Evolutionary conservation across 192 early-diverging fungal genomes (phyloP).

Genomic region (Chytriomyces confervae): DNA sequence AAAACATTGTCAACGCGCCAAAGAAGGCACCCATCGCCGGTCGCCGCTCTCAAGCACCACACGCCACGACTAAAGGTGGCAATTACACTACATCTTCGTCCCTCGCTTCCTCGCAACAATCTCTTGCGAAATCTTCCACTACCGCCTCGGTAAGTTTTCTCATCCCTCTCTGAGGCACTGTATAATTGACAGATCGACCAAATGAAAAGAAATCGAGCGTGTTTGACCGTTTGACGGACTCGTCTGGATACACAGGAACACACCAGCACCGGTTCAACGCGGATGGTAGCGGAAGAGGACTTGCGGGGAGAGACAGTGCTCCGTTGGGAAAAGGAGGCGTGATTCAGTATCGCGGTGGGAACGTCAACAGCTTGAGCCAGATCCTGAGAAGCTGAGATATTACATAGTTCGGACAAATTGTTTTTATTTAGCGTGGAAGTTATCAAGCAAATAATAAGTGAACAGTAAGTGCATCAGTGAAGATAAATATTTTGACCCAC

Average conservation of each 20-base stretch:
- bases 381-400: slow-evolving; percentile 47
- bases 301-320: slow-evolving; percentile 51
- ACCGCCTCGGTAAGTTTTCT: neutral
- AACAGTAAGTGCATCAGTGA: neutral
- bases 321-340: slow-evolving; percentile 37
- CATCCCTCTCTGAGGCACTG: no score
- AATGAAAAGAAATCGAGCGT: slow-evolving; percentile 36
- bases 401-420: neutral
- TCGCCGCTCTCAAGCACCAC: slow-evolving; percentile 4
- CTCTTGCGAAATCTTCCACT: slow-evolving; percentile 13
- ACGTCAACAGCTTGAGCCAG: slow-evolving; percentile 56
- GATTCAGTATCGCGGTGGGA: slow-evolving; percentile 47
- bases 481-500: no score
- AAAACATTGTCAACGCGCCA: slow-evolving; percentile 44
- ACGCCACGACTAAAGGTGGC: neutral
- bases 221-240: slow-evolving; percentile 57
- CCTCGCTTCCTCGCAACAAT: neutral
- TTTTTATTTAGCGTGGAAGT: neutral
- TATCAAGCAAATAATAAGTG: neutral
- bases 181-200: no score
- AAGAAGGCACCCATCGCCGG: slow-evolving; percentile 40
- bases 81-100: slow-evolving; percentile 12
- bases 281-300: slow-evolving; percentile 54
- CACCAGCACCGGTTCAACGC: slow-evolving; percentile 55
- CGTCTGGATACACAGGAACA: slow-evolving; percentile 48